Evolutionary conservation across 768 basidiomycete genomes (phyloP).

Genomic region (Rhodotorula sphaerocarpa): DNA sequence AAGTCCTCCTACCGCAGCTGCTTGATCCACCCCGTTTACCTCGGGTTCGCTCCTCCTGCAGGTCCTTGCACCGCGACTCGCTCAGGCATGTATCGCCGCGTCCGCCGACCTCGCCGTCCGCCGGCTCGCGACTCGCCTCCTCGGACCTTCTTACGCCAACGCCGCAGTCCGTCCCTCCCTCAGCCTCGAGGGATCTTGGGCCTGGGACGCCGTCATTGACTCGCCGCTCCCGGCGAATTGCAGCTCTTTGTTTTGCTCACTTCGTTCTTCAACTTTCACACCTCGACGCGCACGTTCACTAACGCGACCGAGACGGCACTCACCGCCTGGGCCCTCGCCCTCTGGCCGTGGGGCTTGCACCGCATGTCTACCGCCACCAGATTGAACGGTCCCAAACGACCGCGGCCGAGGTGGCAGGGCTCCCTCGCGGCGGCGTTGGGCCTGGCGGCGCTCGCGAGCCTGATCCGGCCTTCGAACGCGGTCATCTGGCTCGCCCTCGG

Average conservation of each 20-base stretch:
- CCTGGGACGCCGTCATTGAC: too few relatives aligned
- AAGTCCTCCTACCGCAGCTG: slow-evolving; percentile 12
- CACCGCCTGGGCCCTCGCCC: slow-evolving; percentile 63
- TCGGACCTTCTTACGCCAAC: slow-evolving; percentile 55
- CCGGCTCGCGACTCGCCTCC: slow-evolving; percentile 51
- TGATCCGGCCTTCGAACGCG: slow-evolving; percentile 78
- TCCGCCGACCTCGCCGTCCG: slow-evolving; percentile 57
- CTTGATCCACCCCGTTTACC: too few relatives aligned
- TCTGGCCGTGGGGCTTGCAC: slow-evolving; percentile 52
- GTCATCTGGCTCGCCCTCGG: slow-evolving; percentile 76
- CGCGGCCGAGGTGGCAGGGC: background rate
- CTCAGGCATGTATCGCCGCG: slow-evolving; percentile 50
- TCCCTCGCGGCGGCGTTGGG: slow-evolving; percentile 44
- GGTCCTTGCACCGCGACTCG: slow-evolving; percentile 58
- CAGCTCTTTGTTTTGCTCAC: slow-evolving; percentile 56
- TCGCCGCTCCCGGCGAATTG: background rate
- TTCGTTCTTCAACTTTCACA: slow-evolving; percentile 77
- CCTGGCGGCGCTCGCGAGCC: slow-evolving; percentile 68
- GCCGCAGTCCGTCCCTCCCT: slow-evolving; percentile 54
- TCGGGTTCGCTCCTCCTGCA: slow-evolving; percentile 40
- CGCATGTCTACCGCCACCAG: too few relatives aligned
- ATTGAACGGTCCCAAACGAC: too few relatives aligned
- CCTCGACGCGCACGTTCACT: slow-evolving; percentile 77
- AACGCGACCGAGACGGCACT: slow-evolving; percentile 88
- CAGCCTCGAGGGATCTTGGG: too few relatives aligned